These are phyloP conservation scores for Streptanthus diversifolius DNA, from an alignment of 345 rosid species.

Conservation along the genomic window DNA sequence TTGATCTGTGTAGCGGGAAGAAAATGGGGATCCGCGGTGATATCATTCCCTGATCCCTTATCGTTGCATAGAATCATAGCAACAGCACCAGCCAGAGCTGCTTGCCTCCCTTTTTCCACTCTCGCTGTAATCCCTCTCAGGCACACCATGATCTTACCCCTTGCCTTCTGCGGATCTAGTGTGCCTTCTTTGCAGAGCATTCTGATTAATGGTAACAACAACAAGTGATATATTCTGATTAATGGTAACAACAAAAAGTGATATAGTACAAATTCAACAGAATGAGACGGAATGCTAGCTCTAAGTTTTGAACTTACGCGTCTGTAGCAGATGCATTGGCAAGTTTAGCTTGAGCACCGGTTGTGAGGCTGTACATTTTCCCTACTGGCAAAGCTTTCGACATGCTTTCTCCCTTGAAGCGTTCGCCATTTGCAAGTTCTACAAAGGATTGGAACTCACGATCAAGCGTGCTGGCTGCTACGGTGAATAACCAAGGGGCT, in stretches of 20 bases:
- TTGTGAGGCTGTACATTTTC: background rate
- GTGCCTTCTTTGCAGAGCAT: constrained; percentile 14
- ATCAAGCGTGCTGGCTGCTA: constrained; percentile 7
- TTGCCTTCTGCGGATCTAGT: background rate
- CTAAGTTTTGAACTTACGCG: background rate
- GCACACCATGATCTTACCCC: constrained; percentile 18
- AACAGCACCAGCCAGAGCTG: constrained; percentile 2
- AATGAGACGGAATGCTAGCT: background rate
- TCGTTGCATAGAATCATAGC: constrained; percentile 11
- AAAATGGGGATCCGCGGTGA: background rate
- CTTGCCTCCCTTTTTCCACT: background rate
- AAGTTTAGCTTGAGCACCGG: constrained; percentile 15
- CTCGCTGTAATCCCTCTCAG: background rate
- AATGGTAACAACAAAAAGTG: background rate
- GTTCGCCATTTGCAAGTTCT: constrained; percentile 38
- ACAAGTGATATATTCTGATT: background rate
- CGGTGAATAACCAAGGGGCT: constrained; percentile 4
- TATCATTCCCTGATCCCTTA: background rate
- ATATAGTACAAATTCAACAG: background rate
- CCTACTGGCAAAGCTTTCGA: constrained; percentile 34
- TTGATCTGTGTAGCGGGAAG: constrained; percentile 13
- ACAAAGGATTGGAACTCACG: constrained; percentile 40
- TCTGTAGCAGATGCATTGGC: background rate
- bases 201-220: background rate
- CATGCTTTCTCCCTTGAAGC: constrained; percentile 45